Conservation (phyloP, 2,329 filamentous ascomycete genomes). For the Cladophialophora carrionii region DNA sequence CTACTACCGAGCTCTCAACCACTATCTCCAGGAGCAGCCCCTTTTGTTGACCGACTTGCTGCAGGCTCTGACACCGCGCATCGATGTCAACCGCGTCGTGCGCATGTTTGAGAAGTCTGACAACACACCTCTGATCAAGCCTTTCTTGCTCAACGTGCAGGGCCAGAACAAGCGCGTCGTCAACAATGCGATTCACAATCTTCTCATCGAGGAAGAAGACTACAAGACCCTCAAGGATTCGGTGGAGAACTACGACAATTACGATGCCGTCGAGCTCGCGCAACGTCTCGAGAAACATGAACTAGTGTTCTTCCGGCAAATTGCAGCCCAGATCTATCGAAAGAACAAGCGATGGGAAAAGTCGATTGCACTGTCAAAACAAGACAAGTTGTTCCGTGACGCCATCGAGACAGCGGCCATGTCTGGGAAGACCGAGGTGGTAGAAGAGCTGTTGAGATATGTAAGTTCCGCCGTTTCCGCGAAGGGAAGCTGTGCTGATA, state of each 20-base stretch:
- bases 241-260: conserved; percentile 98
- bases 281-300: conserved; percentile 95
- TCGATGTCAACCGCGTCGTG: conserved; percentile 98
- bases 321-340: conserved; percentile 96
- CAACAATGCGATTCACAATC: conserved; percentile 96
- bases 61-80: conserved; percentile 85
- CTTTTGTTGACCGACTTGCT: conserved; percentile 93
- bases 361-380: conserved; percentile 94
- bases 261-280: conserved; percentile 90
- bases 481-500: conserved; percentile 42
- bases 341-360: conserved; percentile 99
- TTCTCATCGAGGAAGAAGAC: conserved; percentile 97
- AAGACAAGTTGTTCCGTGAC: conserved; percentile 99
- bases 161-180: conserved; percentile 96
- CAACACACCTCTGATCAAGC: conserved; percentile 97
- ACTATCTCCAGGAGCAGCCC: conserved; percentile 96
- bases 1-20: conserved; percentile 95
- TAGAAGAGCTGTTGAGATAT: conserved; percentile 94
- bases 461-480: conserved; percentile 66
- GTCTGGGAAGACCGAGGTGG: conserved; percentile 85
- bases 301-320: conserved; percentile 98
- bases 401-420: conserved; percentile 97
- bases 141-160: conserved; percentile 95
- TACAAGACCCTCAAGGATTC: conserved; percentile 98
- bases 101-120: conserved; percentile 99